Conservation (phyloP, 2,329 filamentous ascomycete genomes). For the Hirsutella rhossiliensis region DNA sequence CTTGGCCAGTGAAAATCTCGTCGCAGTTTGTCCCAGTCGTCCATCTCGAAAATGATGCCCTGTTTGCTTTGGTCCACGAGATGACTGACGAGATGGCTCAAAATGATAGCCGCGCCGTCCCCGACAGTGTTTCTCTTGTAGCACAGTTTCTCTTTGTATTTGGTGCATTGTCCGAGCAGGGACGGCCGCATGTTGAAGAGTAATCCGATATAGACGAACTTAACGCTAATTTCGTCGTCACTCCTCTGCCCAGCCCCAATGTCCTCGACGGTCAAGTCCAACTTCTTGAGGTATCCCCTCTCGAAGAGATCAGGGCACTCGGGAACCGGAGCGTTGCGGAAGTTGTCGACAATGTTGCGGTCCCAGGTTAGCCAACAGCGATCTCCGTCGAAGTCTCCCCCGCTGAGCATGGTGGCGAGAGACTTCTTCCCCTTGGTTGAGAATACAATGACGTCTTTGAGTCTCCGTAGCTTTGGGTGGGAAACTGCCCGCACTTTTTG, state of each 20-base stretch:
- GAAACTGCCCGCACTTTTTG: conserved; percentile 53
- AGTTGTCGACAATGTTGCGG: conserved; percentile 49
- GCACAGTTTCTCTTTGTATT: conserved; percentile 48
- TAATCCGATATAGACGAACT: conserved; percentile 42
- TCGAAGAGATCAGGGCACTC: conserved; percentile 28
- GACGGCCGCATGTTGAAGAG: conserved; percentile 43
- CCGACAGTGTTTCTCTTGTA: conserved; percentile 45
- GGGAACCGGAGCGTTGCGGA: conserved; percentile 40
- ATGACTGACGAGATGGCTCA: conserved; percentile 39
- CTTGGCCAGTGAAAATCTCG: conserved; percentile 5
- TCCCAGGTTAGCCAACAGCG: conserved; percentile 72
- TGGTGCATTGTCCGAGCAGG: conserved; percentile 52
- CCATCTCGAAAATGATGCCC: conserved; percentile 33
- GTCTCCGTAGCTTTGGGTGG: conserved; percentile 45
- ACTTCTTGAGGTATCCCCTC: conserved; percentile 34
- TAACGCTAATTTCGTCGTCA: conserved; percentile 18
- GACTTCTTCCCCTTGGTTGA: conserved; percentile 47
- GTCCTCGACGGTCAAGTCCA: conserved; percentile 32
- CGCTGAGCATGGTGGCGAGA: conserved; percentile 59
- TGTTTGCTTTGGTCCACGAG: conserved; percentile 49
- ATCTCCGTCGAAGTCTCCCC: conserved; percentile 75
- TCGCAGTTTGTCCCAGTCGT: conserved; percentile 27
- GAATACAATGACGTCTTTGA: conserved; percentile 77
- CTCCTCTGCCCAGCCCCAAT: conserved; percentile 19
- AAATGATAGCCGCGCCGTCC: conserved; percentile 26